Conservation (phyloP, 306 rosid species). For the Sicyos edulis region DNA sequence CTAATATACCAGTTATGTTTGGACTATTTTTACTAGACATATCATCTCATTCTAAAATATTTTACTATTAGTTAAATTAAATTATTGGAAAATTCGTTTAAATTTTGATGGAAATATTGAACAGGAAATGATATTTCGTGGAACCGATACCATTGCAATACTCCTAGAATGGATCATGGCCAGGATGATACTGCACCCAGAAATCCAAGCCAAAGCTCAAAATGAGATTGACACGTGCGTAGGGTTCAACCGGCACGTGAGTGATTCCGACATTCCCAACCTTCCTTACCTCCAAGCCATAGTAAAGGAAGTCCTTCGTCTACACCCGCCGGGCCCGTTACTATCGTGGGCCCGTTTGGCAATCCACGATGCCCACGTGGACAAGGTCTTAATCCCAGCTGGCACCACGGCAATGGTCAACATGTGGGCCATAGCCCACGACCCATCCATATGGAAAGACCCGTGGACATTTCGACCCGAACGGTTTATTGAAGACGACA, state of each 20-base stretch:
- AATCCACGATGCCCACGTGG: conserved; percentile 54
- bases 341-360: conserved; percentile 95
- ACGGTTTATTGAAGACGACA: conserved; percentile 53
- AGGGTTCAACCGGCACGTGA: conserved; percentile 42
- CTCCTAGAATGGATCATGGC: conserved; percentile 87
- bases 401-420: conserved; percentile 92
- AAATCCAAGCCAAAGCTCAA: conserved; percentile 56
- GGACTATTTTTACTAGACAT: no score
- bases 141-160: conserved; percentile 76
- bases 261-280: conserved; percentile 51
- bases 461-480: conserved; percentile 67
- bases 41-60: neutral
- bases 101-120: neutral
- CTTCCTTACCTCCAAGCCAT: conserved; percentile 70
- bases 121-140: conserved; percentile 86
- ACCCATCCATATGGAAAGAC: conserved; percentile 59
- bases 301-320: conserved; percentile 75
- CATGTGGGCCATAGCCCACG: conserved; percentile 94
- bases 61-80: neutral
- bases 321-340: conserved; percentile 88
- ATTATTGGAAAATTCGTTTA: no score
- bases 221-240: conserved; percentile 53
- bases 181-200: conserved; percentile 68
- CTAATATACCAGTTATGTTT: no score
- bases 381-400: conserved; percentile 56